These are phyloP conservation scores for Zalaria obscura DNA, from an alignment of 2,329 filamentous ascomycete genomes.

Conservation along the genomic window DNA sequence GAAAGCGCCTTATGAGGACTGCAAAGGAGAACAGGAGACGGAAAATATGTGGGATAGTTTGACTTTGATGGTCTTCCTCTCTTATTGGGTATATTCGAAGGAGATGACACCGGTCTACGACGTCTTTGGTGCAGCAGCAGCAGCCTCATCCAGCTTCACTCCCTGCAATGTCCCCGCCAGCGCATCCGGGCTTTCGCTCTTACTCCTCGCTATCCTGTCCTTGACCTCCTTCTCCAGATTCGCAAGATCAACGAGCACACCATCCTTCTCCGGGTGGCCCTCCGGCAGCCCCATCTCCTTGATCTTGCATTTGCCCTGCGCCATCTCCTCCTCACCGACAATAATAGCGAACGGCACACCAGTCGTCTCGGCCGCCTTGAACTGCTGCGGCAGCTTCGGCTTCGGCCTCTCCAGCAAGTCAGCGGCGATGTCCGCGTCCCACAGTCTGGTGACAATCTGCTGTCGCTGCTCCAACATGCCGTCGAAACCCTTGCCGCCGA, in stretches of 20 bases:
- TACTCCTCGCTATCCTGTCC: slow-evolving; percentile 27
- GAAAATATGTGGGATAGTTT: too few species aligned
- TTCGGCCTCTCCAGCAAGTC: slow-evolving; percentile 86
- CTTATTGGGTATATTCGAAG: too few species aligned
- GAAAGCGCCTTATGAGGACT: too few species aligned
- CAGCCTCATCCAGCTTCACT: slow-evolving; percentile 9
- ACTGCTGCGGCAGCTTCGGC: slow-evolving; percentile 76
- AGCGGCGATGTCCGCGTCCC: slow-evolving; percentile 81
- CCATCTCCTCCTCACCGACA: slow-evolving; percentile 79
- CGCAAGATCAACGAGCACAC: slow-evolving; percentile 54
- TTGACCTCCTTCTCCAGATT: slow-evolving; percentile 52
- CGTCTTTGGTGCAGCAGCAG: slow-evolving; percentile 9
- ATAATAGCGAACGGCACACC: slow-evolving; percentile 79
- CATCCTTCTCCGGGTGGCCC: slow-evolving; percentile 82
- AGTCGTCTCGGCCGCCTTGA: slow-evolving; percentile 72
- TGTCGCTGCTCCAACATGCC: slow-evolving; percentile 75
- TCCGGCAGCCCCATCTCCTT: slow-evolving; percentile 73
- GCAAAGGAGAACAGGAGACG: too few species aligned
- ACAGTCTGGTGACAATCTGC: slow-evolving; percentile 59
- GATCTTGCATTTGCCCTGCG: slow-evolving; percentile 69
- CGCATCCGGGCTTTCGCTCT: slow-evolving; percentile 13
- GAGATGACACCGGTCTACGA: neutral
- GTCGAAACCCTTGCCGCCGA: slow-evolving; percentile 73
- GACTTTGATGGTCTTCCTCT: too few species aligned
- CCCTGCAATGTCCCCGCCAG: slow-evolving; percentile 4